Base-by-base conservation (phyloP, 768 basidiomycete species). In the Mycena pura region DNA sequence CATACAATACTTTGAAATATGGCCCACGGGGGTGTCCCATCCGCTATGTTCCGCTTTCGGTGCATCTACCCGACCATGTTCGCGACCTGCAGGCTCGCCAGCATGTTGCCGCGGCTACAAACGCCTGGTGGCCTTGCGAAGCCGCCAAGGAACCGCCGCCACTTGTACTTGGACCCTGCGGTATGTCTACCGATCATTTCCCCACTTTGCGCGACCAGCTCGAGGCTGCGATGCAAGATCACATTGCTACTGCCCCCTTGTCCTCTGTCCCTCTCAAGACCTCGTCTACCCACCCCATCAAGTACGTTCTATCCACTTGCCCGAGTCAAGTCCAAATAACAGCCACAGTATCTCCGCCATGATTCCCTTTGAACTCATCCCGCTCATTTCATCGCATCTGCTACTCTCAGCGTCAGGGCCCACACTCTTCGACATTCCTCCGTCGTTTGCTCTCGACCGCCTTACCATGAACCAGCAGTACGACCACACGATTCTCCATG, bases 221-320 rank as follows among this genome's bases (percentile, higher is more conserved):
- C 5, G 77, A 77, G 57, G 79, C 79, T 7, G 88, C 88, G 0
- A 84, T 90, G 36, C 75, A 80, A 7, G 80, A 85, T 51, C 73
- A 80, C 5, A 57, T 28, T 57, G 46, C 29, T 34, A 59, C 46
- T 46, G 43, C 52, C 53, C 66, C 40, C 22, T 51, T 21, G 38
- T 17, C 53, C 24, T 28, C 63, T 38, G 27, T 56, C 17, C 51
- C 52, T 36, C 68, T 88, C 57, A 94, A 92, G 69, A 94, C 92
- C 1, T 93, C 91, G 3, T 80, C 84, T 22, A 84, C 89, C 0
- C 93, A 94, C 74, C 93, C 93, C 7, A 91, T 96, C 70, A 92
- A 93, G 91, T 92, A 62, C 50, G 84, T 77, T n/a, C 50, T 19
- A 29, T 27, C 38, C 19, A 63, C 68, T 7, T 76, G 24, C 44